Base-by-base conservation (phyloP, 225 moss, liverwort and hornwort genomes). In the Pseudisothecium myosuroides region DNA sequence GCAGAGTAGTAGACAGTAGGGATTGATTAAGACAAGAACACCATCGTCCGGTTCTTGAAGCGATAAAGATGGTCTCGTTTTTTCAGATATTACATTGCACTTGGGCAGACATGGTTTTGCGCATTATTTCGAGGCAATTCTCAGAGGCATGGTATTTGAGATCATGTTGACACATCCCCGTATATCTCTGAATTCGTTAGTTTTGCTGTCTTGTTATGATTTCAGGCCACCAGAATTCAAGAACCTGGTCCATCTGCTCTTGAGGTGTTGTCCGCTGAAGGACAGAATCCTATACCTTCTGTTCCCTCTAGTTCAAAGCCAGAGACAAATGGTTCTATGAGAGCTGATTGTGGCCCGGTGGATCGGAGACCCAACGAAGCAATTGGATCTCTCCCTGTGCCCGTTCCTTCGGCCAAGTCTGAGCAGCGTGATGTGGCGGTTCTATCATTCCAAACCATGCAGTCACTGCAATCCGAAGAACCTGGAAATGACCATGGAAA, bases 161-260 rank as follows among this genome's bases (percentile, higher is more conserved):
- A 91, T 83, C 61, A 64, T 32, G 77, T 85, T 76, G 76, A 63
- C 64, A 18, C 55, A 85, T 81, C 74, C 50, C 76, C 61, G 5
- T 68, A 85, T 56, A 28, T 84, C 27, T 81, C 59, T 68, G 61
- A 39, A 43, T 29, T 76, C 68, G 56, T 81, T 71, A 72, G 31
- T 59, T 80, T 89, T 81, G 39, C 65, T 87, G 83, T 52, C 72
- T 88, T 88, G 54, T 82, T 88, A 76, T 90, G 88, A n/a, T 91
- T 81, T 91, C 87, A 95, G 94, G 88, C 65, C 76, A 47, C 85
- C 83, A 74, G 56, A 72, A 64, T 87, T 26, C 84, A 90, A 92
- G 87, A 63, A 87, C 83, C 82, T 81, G 80, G 52, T 83, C 49
- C 89, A 76, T 87, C 88, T 86, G 64, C 83, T 61, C 79, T 81